Conservation (phyloP, 139 green algal species). For the Astrephomene gubernaculifera region DNA sequence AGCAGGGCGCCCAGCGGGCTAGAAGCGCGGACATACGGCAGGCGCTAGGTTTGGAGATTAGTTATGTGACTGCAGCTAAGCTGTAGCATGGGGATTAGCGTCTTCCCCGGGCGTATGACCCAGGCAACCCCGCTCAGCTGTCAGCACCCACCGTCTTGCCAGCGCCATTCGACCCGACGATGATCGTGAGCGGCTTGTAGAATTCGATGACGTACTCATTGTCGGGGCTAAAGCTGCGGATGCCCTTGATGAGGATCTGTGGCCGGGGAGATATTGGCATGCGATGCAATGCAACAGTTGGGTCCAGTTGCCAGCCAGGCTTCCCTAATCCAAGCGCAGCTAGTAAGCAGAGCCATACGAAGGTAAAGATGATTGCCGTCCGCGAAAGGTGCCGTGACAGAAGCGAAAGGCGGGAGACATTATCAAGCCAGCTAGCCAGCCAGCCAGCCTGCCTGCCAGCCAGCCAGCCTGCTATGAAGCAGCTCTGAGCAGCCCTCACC, state of each 20-base stretch:
- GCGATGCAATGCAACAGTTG: neutral
- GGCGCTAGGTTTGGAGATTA: neutral
- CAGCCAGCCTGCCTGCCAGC: too few relatives aligned
- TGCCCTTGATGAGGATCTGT: conserved; percentile 96
- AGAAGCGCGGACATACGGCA: too few relatives aligned
- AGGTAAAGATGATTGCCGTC: neutral
- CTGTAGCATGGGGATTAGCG: neutral
- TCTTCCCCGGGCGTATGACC: neutral
- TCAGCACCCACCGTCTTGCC: conserved; percentile 91
- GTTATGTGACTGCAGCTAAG: neutral
- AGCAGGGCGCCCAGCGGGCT: too few relatives aligned
- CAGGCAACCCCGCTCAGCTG: neutral
- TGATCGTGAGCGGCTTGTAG: conserved; percentile 95
- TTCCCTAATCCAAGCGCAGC: neutral
- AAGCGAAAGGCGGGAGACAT: conserved; percentile 12
- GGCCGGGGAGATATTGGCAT: neutral
- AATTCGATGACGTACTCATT: conserved; percentile 93
- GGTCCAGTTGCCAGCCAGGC: too few relatives aligned
- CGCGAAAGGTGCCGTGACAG: neutral
- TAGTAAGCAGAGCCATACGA: neutral
- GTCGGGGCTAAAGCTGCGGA: conserved; percentile 94
- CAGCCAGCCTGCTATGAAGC: neutral
- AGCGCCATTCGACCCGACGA: conserved; percentile 96
- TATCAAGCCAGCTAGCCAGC: too few relatives aligned
- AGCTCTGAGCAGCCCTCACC: conserved; percentile 6